These are phyloP conservation scores for Catunica adiposa DNA, from an alignment of 2,329 filamentous ascomycete genomes.

Conservation along the genomic window DNA sequence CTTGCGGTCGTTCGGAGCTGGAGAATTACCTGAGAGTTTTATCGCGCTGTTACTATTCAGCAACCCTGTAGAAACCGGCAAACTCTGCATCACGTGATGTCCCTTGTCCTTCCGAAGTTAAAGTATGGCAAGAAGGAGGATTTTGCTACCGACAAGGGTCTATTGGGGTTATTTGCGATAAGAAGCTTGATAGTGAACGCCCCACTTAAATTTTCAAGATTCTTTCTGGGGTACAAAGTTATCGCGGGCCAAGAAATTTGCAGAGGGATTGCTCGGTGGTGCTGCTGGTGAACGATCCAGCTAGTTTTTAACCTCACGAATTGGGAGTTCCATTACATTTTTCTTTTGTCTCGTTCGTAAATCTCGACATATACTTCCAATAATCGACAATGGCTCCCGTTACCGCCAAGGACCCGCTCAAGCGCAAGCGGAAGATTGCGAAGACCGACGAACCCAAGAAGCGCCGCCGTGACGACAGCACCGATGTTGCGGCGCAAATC, in stretches of 20 bases:
- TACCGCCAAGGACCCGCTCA: slow-evolving; percentile 21
- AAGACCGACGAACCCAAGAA: slow-evolving; percentile 31
- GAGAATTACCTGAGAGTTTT: slow-evolving; percentile 33
- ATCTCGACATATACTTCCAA: neutral
- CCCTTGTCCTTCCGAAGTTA: slow-evolving; percentile 14
- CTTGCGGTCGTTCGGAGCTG: slow-evolving; percentile 24
- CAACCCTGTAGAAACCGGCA: slow-evolving; percentile 20
- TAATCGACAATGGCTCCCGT: slow-evolving; percentile 10
- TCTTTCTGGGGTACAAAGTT: slow-evolving; percentile 8
- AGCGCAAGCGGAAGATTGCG: slow-evolving; percentile 34
- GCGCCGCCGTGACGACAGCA: slow-evolving; percentile 31
- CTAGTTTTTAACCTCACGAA: neutral
- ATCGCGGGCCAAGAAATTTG: slow-evolving; percentile 3
- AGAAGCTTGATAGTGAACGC: slow-evolving; percentile 9
- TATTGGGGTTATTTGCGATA: neutral
- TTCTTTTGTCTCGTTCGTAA: neutral
- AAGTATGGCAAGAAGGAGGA: neutral
- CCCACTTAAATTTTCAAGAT: slow-evolving; percentile 17
- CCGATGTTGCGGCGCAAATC: slow-evolving; percentile 45
- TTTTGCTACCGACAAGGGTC: neutral
- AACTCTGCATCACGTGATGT: slow-evolving; percentile 25
- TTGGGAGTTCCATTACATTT: too few relatives aligned
- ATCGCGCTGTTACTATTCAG: slow-evolving; percentile 22
- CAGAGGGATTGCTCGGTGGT: neutral
- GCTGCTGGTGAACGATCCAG: neutral